Conservation (phyloP, 2,329 filamentous ascomycete species). For the Chaetomium sp. region DNA sequence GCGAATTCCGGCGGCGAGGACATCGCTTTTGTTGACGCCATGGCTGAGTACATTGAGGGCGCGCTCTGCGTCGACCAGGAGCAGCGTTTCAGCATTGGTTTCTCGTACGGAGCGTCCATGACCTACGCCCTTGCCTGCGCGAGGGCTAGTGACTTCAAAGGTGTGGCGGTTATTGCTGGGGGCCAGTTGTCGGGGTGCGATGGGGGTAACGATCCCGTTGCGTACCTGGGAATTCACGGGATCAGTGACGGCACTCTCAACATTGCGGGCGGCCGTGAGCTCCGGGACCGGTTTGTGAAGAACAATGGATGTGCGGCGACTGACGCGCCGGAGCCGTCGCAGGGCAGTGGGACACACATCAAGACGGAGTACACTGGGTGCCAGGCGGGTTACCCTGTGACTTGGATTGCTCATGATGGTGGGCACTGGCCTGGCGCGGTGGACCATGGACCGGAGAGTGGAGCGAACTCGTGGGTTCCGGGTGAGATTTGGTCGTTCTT, state of each 20-base stretch:
- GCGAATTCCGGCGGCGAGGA: slow-evolving; percentile 38
- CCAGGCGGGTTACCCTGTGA: slow-evolving; percentile 10
- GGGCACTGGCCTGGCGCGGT: not conserved
- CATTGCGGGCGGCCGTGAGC: not conserved
- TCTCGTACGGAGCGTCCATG: slow-evolving; percentile 40
- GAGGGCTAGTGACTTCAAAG: slow-evolving; percentile 32
- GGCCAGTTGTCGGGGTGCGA: slow-evolving; percentile 12
- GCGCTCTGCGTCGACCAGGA: slow-evolving; percentile 37
- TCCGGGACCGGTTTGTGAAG: slow-evolving; percentile 1
- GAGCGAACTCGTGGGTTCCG: not conserved
- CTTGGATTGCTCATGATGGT: slow-evolving; percentile 11
- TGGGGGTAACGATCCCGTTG: slow-evolving; percentile 14
- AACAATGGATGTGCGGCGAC: slow-evolving; percentile 14
- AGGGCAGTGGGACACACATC: slow-evolving; percentile 1
- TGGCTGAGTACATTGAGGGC: slow-evolving; percentile 32
- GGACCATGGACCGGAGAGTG: not conserved
- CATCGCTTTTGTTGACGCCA: slow-evolving; percentile 34
- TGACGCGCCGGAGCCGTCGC: slow-evolving; percentile 9
- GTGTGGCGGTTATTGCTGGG: slow-evolving; percentile 26
- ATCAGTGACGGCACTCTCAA: not conserved
- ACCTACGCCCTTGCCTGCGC: slow-evolving; percentile 36
- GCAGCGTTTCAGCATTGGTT: slow-evolving; percentile 38
- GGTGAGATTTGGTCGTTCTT: not conserved
- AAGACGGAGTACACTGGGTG: slow-evolving; percentile 15
- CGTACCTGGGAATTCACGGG: slow-evolving; percentile 18